Evolutionary conservation across 257 asterid species (phyloP), one percentile per base, ranked within the genome.

Genomic region (Gynochthodes officinalis): DNA sequence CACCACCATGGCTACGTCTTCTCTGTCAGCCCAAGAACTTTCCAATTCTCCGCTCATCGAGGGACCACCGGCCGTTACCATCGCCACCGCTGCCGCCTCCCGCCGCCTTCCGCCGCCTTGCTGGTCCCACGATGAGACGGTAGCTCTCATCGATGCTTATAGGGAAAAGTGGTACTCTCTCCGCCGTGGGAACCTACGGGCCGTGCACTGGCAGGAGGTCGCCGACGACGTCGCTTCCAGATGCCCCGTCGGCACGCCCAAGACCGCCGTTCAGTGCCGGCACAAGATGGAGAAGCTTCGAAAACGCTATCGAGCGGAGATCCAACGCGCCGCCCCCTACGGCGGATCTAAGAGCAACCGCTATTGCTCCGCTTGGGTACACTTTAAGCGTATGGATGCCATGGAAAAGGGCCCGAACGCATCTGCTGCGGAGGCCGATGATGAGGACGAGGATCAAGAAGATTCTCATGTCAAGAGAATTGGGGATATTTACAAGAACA

Each of bases 281-380:
- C 99, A 95, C 83, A 95, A 95, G 90, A 95, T 95, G 99, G 99
- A 95, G 89, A 95, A 95, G 89, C 95, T 95, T 25, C 76, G 99
- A 33, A 95, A 95, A 78, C 85, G 99, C 25, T 95, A 95, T 74
- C 92, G 99, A 25, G 81, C 86, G 19, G 99, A 95, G 92, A 88
- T 90, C 83, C 98, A 91, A 79, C 84, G 98, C 19, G 91, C 98
- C 72, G 87, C 89, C 50, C 86, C 96, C 0, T 88, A 82, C 79
- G 92, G 93, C 39, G 97, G 96, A 12, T 75, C 82, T 10, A 70
- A 85, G 18, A 72, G 87, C 48, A 81, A 84, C 60, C 85, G 96
- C 0, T 89, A 80, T 78, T 80, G 90, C 61, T 95, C 98, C 43
- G 78, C 96, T 14, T 95, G 99, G 99, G 93, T 85, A 48, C 99